Evolutionary conservation across 2,329 filamentous ascomycete genomes (phyloP).

Genomic region (Sordariomycetes sp.): DNA sequence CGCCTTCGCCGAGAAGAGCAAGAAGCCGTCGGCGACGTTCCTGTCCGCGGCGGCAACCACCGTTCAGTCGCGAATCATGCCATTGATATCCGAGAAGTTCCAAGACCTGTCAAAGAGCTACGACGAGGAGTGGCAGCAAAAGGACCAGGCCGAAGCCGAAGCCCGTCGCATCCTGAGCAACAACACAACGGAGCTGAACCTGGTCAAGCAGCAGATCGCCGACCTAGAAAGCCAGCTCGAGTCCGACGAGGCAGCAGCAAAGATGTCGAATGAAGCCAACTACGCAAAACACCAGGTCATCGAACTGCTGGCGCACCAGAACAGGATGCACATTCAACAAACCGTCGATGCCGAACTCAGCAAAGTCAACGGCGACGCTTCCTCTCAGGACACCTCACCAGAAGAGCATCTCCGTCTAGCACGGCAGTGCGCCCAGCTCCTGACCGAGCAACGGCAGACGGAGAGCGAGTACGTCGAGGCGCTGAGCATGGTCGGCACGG

Average conservation of each 20-base stretch:
- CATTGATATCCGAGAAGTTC: constrained; percentile 63
- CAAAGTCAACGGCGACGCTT: constrained; percentile 38
- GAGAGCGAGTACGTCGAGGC: constrained; percentile 62
- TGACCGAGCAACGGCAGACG: constrained; percentile 50
- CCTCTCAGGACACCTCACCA: constrained; percentile 31
- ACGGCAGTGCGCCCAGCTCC: constrained; percentile 44
- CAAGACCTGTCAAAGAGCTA: constrained; percentile 61
- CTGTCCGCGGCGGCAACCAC: constrained; percentile 59
- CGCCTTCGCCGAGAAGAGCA: constrained; percentile 28
- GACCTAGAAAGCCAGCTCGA: constrained; percentile 48
- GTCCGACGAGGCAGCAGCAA: constrained; percentile 41
- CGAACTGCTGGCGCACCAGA: constrained; percentile 42
- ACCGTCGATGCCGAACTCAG: constrained; percentile 40
- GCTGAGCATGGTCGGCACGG: constrained; percentile 58
- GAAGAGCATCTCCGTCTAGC: constrained; percentile 50
- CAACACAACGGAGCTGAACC: constrained; percentile 57
- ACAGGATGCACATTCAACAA: constrained; percentile 41
- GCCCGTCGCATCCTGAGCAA: constrained; percentile 56
- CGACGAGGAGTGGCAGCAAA: constrained; percentile 67
- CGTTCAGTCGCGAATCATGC: constrained; percentile 59
- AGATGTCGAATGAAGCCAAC: constrained; percentile 42
- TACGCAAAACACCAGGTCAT: constrained; percentile 37
- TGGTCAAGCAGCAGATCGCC: constrained; percentile 48
- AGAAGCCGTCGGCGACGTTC: constrained; percentile 32
- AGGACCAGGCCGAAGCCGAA: constrained; percentile 60